phyloP scores from a whole-genome alignment of 2,329 filamentous ascomycete genomes.

The Cordyceps cicadae region DNA sequence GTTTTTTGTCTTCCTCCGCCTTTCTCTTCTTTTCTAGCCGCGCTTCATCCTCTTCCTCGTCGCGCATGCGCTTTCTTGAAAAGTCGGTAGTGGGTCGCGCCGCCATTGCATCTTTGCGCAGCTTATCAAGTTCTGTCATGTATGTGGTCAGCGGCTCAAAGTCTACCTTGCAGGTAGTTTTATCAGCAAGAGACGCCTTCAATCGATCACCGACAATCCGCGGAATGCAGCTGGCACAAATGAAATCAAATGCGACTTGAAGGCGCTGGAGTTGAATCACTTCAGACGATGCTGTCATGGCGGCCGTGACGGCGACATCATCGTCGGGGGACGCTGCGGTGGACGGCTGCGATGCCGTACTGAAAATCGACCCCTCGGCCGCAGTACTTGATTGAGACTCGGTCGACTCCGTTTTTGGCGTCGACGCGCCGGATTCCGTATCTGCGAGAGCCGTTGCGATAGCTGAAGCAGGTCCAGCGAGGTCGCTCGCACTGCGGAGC shows the following conservation, averaged over 20 bases:
- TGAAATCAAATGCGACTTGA: slow-evolving; percentile 55
- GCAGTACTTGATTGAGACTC: slow-evolving; percentile 36
- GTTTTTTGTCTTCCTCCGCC: slow-evolving; percentile 82
- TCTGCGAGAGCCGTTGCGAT: not conserved
- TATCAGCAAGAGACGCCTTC: slow-evolving; percentile 30
- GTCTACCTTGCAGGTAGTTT: slow-evolving; percentile 36
- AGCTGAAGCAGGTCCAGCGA: not conserved
- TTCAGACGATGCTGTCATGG: slow-evolving; percentile 38
- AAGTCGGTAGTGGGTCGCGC: slow-evolving; percentile 62
- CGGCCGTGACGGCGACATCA: slow-evolving; percentile 28
- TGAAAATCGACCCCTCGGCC: slow-evolving; percentile 28
- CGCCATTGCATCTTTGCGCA: slow-evolving; percentile 64
- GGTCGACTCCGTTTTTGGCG: slow-evolving; percentile 22
- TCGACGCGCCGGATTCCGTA: slow-evolving; percentile 20
- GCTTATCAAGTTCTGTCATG: slow-evolving; percentile 53
- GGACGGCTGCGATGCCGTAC: slow-evolving; percentile 31
- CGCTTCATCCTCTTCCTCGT: slow-evolving; percentile 59
- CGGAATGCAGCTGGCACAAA: slow-evolving; percentile 54
- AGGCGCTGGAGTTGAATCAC: slow-evolving; percentile 55
- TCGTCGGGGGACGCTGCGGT: slow-evolving; percentile 38
- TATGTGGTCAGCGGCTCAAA: slow-evolving; percentile 67
- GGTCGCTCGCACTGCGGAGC: slow-evolving; percentile 44
- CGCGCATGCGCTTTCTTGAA: slow-evolving; percentile 56
- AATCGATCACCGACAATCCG: slow-evolving; percentile 35
- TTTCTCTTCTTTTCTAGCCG: slow-evolving; percentile 74